Percentiles rank a stretch among this genome's conserved stretches.
Conservation (phyloP, 1,284 basidiomycete species). For the Cryptococcus jaspeensis region DNA sequence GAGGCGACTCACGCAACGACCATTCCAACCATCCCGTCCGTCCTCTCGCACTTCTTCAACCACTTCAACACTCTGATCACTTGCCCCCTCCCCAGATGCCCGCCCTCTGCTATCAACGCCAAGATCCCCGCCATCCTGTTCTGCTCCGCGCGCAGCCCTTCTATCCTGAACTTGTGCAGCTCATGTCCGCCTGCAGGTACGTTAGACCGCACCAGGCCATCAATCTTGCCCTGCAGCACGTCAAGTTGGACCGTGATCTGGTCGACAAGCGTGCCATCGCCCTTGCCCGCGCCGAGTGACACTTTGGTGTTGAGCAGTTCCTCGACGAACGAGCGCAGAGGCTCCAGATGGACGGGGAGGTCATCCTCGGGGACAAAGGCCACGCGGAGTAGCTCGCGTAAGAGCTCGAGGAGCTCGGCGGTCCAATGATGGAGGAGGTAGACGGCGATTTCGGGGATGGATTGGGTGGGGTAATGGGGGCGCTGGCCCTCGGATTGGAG, state of each 20-base stretch:
- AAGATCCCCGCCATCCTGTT: constrained; percentile 39
- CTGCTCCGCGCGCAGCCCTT: constrained; percentile 34
- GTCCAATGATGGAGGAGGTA: constrained; percentile 38
- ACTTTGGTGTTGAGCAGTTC: constrained; percentile 26
- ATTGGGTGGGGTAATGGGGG: constrained; percentile 34
- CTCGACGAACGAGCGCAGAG: constrained; percentile 33
- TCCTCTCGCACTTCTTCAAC: constrained; percentile 38
- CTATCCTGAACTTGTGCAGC: constrained; percentile 34
- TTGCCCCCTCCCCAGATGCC: constrained; percentile 40
- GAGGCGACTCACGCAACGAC: constrained; percentile 26
- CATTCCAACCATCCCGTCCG: constrained; percentile 32
- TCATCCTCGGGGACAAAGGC: constrained; percentile 25
- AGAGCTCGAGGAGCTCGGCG: constrained; percentile 35
- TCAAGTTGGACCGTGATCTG: constrained; percentile 40
- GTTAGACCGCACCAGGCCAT: constrained; percentile 20
- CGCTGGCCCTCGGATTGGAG: constrained; percentile 37
- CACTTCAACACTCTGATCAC: constrained; percentile 44
- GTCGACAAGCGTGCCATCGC: constrained; percentile 41
- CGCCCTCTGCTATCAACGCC: constrained; percentile 27
- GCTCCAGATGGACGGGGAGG: constrained; percentile 30
- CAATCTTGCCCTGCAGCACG: constrained; percentile 26
- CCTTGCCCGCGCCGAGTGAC: constrained; percentile 21
- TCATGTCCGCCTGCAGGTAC: constrained; percentile 33
- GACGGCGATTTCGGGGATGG: constrained; percentile 37
- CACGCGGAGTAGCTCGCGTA: constrained; percentile 32